Conservation (phyloP, 2,329 filamentous ascomycete species). For the Cordyceps fumosorosea region DNA sequence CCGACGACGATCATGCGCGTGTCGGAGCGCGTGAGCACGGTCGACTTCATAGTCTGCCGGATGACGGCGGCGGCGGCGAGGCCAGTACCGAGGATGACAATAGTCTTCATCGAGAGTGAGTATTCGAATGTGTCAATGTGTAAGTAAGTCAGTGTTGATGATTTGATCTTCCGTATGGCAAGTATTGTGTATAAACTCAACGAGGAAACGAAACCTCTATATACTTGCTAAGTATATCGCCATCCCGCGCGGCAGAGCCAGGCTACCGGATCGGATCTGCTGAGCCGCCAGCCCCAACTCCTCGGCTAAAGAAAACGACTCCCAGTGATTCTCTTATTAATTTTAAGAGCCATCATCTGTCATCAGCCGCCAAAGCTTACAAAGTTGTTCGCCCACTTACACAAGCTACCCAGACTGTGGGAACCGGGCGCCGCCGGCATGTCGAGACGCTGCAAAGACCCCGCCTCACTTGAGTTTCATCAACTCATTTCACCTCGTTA, state of each 20-base stretch:
- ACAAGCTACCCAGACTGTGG: neutral
- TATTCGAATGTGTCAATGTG: no score
- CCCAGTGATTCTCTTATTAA: neutral
- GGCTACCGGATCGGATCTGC: neutral
- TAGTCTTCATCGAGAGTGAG: constrained; percentile 26
- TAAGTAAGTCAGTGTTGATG: neutral
- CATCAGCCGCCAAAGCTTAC: neutral
- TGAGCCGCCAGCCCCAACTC: neutral
- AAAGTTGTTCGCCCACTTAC: neutral
- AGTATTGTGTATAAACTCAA: neutral
- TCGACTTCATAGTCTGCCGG: constrained; percentile 43
- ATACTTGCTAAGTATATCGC: neutral
- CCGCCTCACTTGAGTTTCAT: neutral
- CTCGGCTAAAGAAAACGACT: neutral
- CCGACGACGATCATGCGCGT: constrained; percentile 40
- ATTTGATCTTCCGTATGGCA: neutral
- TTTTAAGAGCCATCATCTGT: neutral
- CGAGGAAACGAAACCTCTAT: neutral
- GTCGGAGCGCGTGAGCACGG: constrained; percentile 31
- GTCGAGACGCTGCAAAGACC: neutral
- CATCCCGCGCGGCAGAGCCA: neutral
- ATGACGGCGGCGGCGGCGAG: constrained; percentile 40
- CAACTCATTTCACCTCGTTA: neutral
- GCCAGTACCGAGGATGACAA: constrained; percentile 46
- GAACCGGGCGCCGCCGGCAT: neutral